These are phyloP conservation scores for Naganishia cerealis DNA, from an alignment of 1,284 basidiomycete genomes.

Conservation along the genomic window DNA sequence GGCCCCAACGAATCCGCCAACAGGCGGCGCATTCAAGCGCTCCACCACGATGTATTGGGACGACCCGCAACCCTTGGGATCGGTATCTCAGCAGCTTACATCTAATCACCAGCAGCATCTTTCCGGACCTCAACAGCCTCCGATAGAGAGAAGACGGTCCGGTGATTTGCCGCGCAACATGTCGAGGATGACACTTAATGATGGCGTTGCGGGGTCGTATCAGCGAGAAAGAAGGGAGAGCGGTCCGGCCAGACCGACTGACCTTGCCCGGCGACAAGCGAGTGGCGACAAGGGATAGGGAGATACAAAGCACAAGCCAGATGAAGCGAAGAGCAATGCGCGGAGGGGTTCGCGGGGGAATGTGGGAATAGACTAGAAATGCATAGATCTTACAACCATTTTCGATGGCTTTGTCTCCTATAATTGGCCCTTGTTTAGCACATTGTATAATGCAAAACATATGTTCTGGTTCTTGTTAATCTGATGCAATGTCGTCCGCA, in stretches of 20 bases:
- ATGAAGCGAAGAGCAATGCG: neutral
- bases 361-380: neutral
- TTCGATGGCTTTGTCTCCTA: neutral
- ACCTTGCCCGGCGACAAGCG: conserved; percentile 7
- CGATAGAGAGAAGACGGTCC: conserved; percentile 17
- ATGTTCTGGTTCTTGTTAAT: conserved; percentile 1
- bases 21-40: conserved; percentile 23
- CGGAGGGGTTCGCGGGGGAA: neutral
- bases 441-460: neutral
- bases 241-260: neutral
- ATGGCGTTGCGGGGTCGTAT: conserved; percentile 3
- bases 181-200: conserved; percentile 9
- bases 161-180: conserved; percentile 15
- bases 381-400: conserved; percentile 7
- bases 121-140: neutral
- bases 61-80: conserved; percentile 8
- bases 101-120: neutral
- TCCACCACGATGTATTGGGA: conserved; percentile 35
- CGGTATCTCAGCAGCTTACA: conserved; percentile 1
- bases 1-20: neutral
- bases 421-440: neutral
- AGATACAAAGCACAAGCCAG: too few species aligned
- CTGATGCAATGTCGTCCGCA: conserved; percentile 35
- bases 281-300: neutral
- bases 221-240: conserved; percentile 4